Percentiles rank a stretch among this genome's conserved stretches.
phyloP scores from a whole-genome alignment of 2,329 filamentous ascomycete genomes.

The Cryoendolithus antarcticus region DNA sequence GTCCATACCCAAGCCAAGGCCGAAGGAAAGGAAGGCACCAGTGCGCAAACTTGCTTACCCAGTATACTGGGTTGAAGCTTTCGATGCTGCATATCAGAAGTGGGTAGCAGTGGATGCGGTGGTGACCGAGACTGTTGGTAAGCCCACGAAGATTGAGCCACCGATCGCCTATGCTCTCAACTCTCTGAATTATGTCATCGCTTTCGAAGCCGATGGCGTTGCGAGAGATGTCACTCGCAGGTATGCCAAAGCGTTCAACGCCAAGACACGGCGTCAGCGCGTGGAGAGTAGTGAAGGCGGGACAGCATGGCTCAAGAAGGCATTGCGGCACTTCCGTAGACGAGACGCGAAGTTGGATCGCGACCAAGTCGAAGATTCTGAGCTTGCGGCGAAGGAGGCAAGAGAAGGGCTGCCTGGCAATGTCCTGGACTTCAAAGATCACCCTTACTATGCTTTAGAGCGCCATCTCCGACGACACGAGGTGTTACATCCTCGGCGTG shows the following conservation, averaged over 20 bases:
- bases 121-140: conserved; percentile 68
- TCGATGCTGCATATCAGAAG: conserved; percentile 74
- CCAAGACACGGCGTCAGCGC: conserved; percentile 73
- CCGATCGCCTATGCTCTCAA: conserved; percentile 67
- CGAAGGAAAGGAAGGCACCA: conserved; percentile 24
- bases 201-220: conserved; percentile 67
- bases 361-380: conserved; percentile 73
- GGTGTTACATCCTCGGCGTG: conserved; percentile 59
- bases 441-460: conserved; percentile 53
- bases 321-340: conserved; percentile 33
- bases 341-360: conserved; percentile 38
- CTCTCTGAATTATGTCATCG: conserved; percentile 68
- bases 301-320: conserved; percentile 42
- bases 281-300: conserved; percentile 55
- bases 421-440: conserved; percentile 29
- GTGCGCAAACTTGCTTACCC: conserved; percentile 65
- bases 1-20: conserved; percentile 3
- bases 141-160: conserved; percentile 66
- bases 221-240: conserved; percentile 77
- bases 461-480: conserved; percentile 75
- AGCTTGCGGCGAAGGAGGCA: conserved; percentile 58
- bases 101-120: conserved; percentile 84
- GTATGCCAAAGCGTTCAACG: conserved; percentile 78
- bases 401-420: conserved; percentile 48
- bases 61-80: conserved; percentile 88